Evolutionary conservation across 140 eudicot species (phyloP), one percentile per base, ranked within the genome.

Genomic region (Stevia rebaudiana): DNA sequence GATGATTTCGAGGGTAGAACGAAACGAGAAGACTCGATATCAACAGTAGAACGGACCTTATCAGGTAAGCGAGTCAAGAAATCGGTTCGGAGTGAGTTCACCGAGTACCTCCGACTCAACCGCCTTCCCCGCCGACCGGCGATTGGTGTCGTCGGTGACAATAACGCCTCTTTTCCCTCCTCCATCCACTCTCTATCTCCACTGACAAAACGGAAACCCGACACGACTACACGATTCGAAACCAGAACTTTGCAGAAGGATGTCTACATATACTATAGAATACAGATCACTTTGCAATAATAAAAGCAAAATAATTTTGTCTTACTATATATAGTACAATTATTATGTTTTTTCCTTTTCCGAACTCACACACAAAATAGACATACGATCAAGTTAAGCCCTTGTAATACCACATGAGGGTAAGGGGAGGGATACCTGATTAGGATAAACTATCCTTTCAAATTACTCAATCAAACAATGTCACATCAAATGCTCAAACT

Each of bases 51-150:
- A 24, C 86, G 82, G 59, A 85, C 81, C 63, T 82, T 80, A 56
- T 88, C 96, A 5, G 96, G 96, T 67, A 88, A 76, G 59, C 94
- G 71, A 52, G 81, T 44, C n/a, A 88, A 50, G 41, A 88, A 88
- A 11, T 88, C 94, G 72, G 47, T 76, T 24, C 83, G 76, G 30
- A 88, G 79, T 12, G 94, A 82, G 65, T 76, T 85, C 11, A 88
- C 88, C 0, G 96, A 88, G 86, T 88, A 80, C 25, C 76, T 58
- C 21, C 94, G 86, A 63, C 74, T 73, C 43, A 85, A 70, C 50
- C 82, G 53, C 3, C 73, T 76, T 23, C 64, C 24, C 31, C 80
- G 83, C 48, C 78, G 78, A 16, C 83, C 80, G 16, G 70, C 75
- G 16, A 7, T 63, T 2, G 65, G 68, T 24, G 66, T 49, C 75